These are phyloP conservation scores for Cucumis melo DNA, from an alignment of 306 rosid genomes.

Conservation along the genomic window DNA sequence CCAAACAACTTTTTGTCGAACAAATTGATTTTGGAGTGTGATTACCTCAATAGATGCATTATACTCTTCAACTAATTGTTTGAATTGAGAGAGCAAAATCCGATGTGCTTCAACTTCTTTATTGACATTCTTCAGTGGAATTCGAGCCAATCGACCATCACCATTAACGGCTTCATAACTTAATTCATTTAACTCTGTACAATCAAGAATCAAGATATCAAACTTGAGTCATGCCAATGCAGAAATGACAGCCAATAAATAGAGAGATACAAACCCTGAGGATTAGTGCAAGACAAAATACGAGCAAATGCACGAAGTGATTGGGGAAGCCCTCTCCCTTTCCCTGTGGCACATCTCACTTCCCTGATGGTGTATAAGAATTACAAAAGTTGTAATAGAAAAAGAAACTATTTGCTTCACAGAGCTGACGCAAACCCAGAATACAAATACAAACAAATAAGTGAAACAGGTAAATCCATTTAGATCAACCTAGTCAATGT, in stretches of 20 bases:
- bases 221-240: not conserved
- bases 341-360: constrained; percentile 36
- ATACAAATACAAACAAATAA: not conserved
- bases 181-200: constrained; percentile 43
- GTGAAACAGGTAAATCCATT: not conserved
- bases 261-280: constrained; percentile 23
- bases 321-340: constrained; percentile 67
- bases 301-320: constrained; percentile 75
- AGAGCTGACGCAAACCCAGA: not conserved
- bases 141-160: constrained; percentile 72
- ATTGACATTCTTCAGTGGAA: constrained; percentile 31
- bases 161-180: constrained; percentile 38
- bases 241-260: not conserved
- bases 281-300: constrained; percentile 36
- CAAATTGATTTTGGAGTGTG: not conserved
- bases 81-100: constrained; percentile 32
- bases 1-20: not conserved
- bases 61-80: constrained; percentile 28
- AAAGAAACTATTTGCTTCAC: not conserved
- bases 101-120: constrained; percentile 60
- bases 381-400: not conserved
- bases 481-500: not conserved
- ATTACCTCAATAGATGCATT: constrained; percentile 38
- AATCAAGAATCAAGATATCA: constrained; percentile 13
- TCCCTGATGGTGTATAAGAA: constrained; percentile 32